Conservation (phyloP, 1,284 basidiomycete species). For the Boletus albobrunnescens region DNA sequence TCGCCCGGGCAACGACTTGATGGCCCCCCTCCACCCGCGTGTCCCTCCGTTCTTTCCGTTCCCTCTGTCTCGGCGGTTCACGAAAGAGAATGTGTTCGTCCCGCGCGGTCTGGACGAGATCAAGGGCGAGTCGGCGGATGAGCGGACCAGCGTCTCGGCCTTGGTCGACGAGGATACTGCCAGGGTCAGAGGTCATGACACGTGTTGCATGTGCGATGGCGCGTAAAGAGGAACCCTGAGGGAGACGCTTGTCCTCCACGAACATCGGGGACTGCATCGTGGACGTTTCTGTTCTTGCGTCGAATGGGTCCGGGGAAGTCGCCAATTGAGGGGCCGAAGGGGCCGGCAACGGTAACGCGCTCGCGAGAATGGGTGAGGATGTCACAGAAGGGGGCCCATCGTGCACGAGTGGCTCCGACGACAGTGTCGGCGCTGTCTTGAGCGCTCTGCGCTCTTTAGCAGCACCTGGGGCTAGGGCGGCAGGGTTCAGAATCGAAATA, state of each 20-base stretch:
- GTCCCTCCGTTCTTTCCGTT: slow-evolving; percentile 40
- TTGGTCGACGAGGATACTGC: slow-evolving; percentile 68
- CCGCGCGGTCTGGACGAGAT: slow-evolving; percentile 68
- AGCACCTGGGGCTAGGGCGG: slow-evolving; percentile 19
- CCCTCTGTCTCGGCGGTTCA: slow-evolving; percentile 42
- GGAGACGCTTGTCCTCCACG: slow-evolving; percentile 29
- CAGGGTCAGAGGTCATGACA: slow-evolving; percentile 79
- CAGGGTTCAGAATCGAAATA: slow-evolving; percentile 60
- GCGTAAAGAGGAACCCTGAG: slow-evolving; percentile 61
- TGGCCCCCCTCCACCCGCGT: slow-evolving; percentile 25
- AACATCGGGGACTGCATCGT: slow-evolving; percentile 31
- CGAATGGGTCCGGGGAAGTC: slow-evolving; percentile 23
- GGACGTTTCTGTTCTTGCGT: slow-evolving; percentile 27
- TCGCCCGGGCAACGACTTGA: slow-evolving; percentile 37
- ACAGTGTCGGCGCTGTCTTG: slow-evolving; percentile 6
- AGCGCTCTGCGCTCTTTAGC: slow-evolving; percentile 31
- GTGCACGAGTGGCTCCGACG: slow-evolving; percentile 6
- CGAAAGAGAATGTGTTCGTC: slow-evolving; percentile 61
- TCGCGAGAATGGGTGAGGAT: slow-evolving; percentile 41
- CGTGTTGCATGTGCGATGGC: slow-evolving; percentile 84
- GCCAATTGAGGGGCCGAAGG: slow-evolving; percentile 46
- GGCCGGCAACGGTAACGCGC: slow-evolving; percentile 33
- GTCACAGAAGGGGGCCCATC: slow-evolving; percentile 29
- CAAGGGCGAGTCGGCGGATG: slow-evolving; percentile 64
- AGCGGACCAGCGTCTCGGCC: slow-evolving; percentile 59